phyloP scores from a whole-genome alignment of 768 basidiomycete genomes.

The Amyloporia xantha region DNA sequence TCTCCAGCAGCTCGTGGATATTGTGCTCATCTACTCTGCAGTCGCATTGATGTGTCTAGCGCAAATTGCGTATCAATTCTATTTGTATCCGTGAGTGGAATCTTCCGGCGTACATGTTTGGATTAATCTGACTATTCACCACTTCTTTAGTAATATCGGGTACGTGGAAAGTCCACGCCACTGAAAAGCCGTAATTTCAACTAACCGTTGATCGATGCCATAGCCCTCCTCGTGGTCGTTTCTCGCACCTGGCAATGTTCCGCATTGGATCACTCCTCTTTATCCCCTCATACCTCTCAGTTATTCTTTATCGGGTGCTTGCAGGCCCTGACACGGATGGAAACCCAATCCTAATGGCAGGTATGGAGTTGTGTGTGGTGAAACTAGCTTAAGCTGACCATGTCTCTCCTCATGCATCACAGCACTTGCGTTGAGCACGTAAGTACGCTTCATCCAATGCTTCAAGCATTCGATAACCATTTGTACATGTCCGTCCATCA shows the following conservation, averaged over 20 bases:
- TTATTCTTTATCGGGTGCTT: slow-evolving; percentile 66
- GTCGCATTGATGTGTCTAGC: slow-evolving; percentile 92
- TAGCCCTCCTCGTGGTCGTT: slow-evolving; percentile 76
- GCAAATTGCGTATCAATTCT: slow-evolving; percentile 88
- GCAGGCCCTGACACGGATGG: slow-evolving; percentile 65
- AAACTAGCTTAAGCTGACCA: slow-evolving; percentile 4
- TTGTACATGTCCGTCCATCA: neutral
- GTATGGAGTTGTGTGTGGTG: slow-evolving; percentile 32
- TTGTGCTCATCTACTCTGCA: slow-evolving; percentile 25
- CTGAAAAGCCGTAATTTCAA: no score
- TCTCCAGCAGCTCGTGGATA: neutral
- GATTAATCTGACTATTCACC: neutral
- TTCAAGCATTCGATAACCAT: no score
- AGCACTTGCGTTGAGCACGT: slow-evolving; percentile 82
- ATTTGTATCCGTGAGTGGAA: slow-evolving; percentile 74
- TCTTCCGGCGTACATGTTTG: neutral
- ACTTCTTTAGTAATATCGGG: no score
- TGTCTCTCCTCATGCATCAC: slow-evolving; percentile 9
- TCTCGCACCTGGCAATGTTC: slow-evolving; percentile 86
- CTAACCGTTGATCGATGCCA: neutral
- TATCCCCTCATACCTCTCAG: slow-evolving; percentile 83
- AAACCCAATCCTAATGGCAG: slow-evolving; percentile 75
- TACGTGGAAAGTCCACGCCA: no score
- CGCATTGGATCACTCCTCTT: slow-evolving; percentile 80
- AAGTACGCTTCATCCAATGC: slow-evolving; percentile 25